Conservation (phyloP, 225 moss, liverwort and hornwort genomes). For the Thuidium tamariscinum region DNA sequence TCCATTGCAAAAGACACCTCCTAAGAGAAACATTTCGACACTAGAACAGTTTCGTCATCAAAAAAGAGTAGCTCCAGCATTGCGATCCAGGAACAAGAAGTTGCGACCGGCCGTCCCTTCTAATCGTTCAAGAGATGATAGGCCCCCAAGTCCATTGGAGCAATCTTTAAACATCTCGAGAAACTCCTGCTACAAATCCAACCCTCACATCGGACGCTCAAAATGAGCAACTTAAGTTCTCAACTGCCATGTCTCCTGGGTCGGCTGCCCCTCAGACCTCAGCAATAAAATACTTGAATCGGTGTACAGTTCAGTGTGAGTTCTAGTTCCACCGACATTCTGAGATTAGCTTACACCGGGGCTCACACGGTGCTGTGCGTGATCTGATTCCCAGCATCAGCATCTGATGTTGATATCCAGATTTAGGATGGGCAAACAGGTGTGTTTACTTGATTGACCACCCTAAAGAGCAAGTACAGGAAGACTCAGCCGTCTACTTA, state of each 20-base stretch:
- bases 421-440: background rate
- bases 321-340: slow-evolving; percentile 1
- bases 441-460: background rate
- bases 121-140: background rate
- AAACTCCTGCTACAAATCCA: slow-evolving; percentile 11
- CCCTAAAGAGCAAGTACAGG: background rate
- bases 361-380: background rate
- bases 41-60: slow-evolving; percentile 11
- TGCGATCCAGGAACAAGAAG: slow-evolving; percentile 13
- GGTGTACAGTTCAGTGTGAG: background rate
- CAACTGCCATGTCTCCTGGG: background rate
- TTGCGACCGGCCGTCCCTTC: background rate
- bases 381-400: background rate
- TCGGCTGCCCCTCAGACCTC: background rate
- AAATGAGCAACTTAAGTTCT: background rate
- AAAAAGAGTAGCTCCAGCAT: background rate
- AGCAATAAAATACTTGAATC: background rate
- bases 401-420: background rate
- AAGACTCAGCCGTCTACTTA: background rate
- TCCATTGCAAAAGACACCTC: background rate
- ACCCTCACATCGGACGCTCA: slow-evolving; percentile 8
- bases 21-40: slow-evolving; percentile 3
- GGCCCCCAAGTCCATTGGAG: background rate
- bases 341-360: background rate
- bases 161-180: slow-evolving; percentile 9